Conservation (phyloP, 1,284 basidiomycete genomes). For the Fomitopsis schrenkii region DNA sequence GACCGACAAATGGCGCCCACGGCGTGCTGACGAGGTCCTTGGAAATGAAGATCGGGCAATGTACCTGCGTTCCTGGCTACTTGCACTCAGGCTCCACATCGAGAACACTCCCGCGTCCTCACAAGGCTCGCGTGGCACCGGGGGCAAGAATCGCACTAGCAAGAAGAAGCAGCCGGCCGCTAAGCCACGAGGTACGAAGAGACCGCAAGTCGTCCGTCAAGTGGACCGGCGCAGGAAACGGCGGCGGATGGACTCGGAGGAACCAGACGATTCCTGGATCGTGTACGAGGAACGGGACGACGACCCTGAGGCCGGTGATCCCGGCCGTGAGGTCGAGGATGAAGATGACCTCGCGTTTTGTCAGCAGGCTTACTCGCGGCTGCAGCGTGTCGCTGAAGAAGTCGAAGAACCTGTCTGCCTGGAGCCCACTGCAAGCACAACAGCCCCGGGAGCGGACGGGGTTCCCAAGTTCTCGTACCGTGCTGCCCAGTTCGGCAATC, state of each 20-base stretch:
- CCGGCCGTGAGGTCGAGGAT: slow-evolving; percentile 17
- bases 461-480: slow-evolving; percentile 9
- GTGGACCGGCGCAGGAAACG: slow-evolving; percentile 44
- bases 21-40: slow-evolving; percentile 69
- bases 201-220: slow-evolving; percentile 47
- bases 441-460: neutral
- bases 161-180: slow-evolving; percentile 13
- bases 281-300: slow-evolving; percentile 27
- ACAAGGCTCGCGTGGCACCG: slow-evolving; percentile 6
- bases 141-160: slow-evolving; percentile 11
- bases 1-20: slow-evolving; percentile 78
- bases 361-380: slow-evolving; percentile 10
- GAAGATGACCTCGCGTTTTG: slow-evolving; percentile 27
- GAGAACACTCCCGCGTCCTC: slow-evolving; percentile 18
- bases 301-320: slow-evolving; percentile 26
- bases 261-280: slow-evolving; percentile 46
- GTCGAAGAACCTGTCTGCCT: neutral
- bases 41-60: slow-evolving; percentile 75
- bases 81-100: slow-evolving; percentile 60
- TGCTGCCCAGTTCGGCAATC: slow-evolving; percentile 34
- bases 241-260: slow-evolving; percentile 48
- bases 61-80: slow-evolving; percentile 83
- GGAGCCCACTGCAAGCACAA: slow-evolving; percentile 2
- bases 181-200: slow-evolving; percentile 37
- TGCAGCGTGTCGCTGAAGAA: slow-evolving; percentile 10